Base-by-base conservation (phyloP, 2,329 filamentous ascomycete species). In the Penicillium verrucosum region DNA sequence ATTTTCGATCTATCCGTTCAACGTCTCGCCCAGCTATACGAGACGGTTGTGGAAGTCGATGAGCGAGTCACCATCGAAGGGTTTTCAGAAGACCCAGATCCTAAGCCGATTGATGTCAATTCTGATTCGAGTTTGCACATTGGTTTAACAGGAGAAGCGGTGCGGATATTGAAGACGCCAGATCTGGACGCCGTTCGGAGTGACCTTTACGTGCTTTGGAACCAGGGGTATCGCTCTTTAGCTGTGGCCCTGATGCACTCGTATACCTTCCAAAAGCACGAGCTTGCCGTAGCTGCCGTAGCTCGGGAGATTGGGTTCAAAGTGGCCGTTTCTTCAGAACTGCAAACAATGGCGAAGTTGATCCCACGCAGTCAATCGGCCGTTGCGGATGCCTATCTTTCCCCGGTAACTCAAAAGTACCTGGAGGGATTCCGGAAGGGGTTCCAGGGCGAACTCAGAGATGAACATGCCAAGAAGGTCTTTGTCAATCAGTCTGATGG, bases 231-330 rank as follows among this genome's bases (percentile, higher is more conserved):
- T 64, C 81, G 81, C 56, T 92, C 89, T 69, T 85, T 96, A 61
- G 90, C 91, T 3, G 89, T 96, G 2, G 92, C 89, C 63, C 76
- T 96, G 54, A 90, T 95, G 85, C 90, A 96, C 69, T 89, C 89
- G 2, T 95, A 95, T 70, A 93, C 90, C 0, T 96, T 89, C 67
- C 90, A 89, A 1, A 83, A 89, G 41, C 92, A 96, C 65, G 92
- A 96, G 70, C 40, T 42, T 42, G 40, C 40, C 2, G 40, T 42
- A 2, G 40, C 36, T 5, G 36, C n/a, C n/a, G 9, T 37, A 5
- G 36, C 36, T 18, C n/a, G n/a, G 9, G 36, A 18, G 83, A 85
- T 0, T 69, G 89, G 29, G 81, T 95, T 11, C 90, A 61, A 82
- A 69, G 86, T 95, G 50, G 90, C 88, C 27, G 78, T 92, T 18